Evolutionary conservation across 768 basidiomycete species (phyloP).

Genomic region (Russula vinacea): DNA sequence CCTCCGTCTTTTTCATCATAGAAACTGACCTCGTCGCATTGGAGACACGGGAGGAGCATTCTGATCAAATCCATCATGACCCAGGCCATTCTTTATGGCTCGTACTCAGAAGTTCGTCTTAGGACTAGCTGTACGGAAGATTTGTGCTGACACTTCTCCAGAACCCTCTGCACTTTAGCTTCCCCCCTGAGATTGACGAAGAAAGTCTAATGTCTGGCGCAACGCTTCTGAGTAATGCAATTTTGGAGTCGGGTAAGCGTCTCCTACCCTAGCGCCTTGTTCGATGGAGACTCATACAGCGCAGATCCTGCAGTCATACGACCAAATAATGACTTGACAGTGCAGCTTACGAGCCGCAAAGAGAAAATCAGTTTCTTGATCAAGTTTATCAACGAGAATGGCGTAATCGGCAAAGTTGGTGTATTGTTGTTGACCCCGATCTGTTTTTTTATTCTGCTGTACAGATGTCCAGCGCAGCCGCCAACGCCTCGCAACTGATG

Average conservation of each 20-base stretch:
- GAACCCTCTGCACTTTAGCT: conserved; percentile 78
- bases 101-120: conserved; percentile 53
- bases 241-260: conserved; percentile 66
- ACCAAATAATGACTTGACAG: conserved; percentile 73
- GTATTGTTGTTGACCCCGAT: too few species aligned
- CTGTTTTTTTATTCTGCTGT: too few species aligned
- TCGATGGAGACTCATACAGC: not conserved
- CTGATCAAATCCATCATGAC: conserved; percentile 78
- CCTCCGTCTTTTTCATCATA: not conserved
- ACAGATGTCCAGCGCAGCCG: conserved; percentile 82
- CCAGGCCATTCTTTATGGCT: conserved; percentile 77
- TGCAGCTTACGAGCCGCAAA: conserved; percentile 71
- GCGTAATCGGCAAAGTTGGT: conserved; percentile 66
- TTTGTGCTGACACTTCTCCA: conserved; percentile 32
- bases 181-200: conserved; percentile 75
- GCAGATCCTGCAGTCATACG: conserved; percentile 65
- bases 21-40: not conserved
- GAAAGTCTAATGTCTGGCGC: conserved; percentile 78
- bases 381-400: conserved; percentile 84
- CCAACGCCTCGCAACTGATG: conserved; percentile 72
- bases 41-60: conserved; percentile 59
- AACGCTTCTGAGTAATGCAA: conserved; percentile 66
- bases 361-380: conserved; percentile 82
- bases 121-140: not conserved
- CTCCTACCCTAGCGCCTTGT: not conserved